Base-by-base conservation (phyloP, 2,329 filamentous ascomycete genomes). In the Colletotrichum sp. region DNA sequence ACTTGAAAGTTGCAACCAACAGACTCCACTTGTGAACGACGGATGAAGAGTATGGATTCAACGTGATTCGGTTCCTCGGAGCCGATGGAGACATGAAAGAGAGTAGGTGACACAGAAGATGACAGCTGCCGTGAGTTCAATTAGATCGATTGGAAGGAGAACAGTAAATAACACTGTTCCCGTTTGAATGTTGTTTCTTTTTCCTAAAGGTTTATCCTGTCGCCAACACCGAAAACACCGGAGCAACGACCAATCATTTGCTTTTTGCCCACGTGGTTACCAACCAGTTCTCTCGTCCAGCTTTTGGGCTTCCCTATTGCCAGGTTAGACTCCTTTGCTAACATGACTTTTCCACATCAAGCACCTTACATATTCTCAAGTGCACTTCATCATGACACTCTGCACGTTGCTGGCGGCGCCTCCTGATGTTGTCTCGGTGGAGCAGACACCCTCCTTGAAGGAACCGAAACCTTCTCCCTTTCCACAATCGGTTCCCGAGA, bases 371-470 rank as follows among this genome's bases (percentile, higher is more conserved):
- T 49, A 0, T 21, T 21, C 44, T 18, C 15, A 60, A 28, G 57
- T 60, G 26, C 57, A 60, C 57, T 60, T 60, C 57, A 60, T 60
- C 57, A 60, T 60, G 26, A 60, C 57, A n/a, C 57, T 60, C 26
- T 28, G 57, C 57, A 60, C 57, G 57, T 60, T 60, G 24, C 57
- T 32, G 28, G 57, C 57, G 10, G 57, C 26, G 57, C 57, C 57
- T 60, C 57, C 57, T 28, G 57, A 60, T 18, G 57, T 60, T n/a
- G 57, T 60, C 26, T 60, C 57, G 7, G 57, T 60, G 16, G 57
- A 60, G 57, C 57, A 60, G 57, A 60, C 26, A n/a, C 57, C 57
- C 57, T 60, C 57, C 57, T 60, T 26, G 3, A 60, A 28, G 5
- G 21, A 28, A n/a, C 57, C 57, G 7, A 60, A 60, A 18, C 57